phyloP scores from a whole-genome alignment of 352 stramenopile species.

The Blastocystis sp. region DNA sequence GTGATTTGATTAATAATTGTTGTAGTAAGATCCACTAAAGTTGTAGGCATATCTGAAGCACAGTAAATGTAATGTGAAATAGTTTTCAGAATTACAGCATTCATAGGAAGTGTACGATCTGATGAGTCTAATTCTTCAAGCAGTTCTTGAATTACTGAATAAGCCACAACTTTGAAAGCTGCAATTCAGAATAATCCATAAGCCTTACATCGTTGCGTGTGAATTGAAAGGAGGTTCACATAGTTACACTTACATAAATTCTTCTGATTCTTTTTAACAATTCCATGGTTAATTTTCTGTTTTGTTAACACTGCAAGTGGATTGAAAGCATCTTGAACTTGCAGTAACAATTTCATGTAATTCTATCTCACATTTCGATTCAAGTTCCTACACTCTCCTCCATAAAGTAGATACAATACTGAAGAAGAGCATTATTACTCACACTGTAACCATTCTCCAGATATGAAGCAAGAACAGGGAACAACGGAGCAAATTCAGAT shows the following conservation, averaged over 20 bases:
- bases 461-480: not conserved
- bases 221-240: slow-evolving; percentile 8
- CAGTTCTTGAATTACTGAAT: slow-evolving; percentile 14
- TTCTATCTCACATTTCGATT: not conserved
- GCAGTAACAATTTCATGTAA: slow-evolving; percentile 4
- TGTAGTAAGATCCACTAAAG: slow-evolving; percentile 30
- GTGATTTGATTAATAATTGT: slow-evolving; percentile 12
- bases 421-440: not conserved
- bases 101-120: not conserved
- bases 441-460: not conserved
- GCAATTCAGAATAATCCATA: not conserved
- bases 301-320: slow-evolving; percentile 26
- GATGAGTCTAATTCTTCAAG: slow-evolving; percentile 16
- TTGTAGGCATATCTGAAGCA: slow-evolving; percentile 14
- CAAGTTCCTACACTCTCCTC: not conserved
- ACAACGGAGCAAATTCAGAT: not conserved
- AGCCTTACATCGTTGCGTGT: not conserved
- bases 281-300: not conserved
- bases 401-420: slow-evolving; percentile 30
- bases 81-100: not conserved
- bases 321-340: slow-evolving; percentile 2
- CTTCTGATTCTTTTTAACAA: not conserved
- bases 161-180: slow-evolving; percentile 25
- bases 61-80: slow-evolving; percentile 27
- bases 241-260: slow-evolving; percentile 26